These are phyloP conservation scores for Santalum album DNA, from an alignment of 164 flowering plant genomes.

Conservation along the genomic window DNA sequence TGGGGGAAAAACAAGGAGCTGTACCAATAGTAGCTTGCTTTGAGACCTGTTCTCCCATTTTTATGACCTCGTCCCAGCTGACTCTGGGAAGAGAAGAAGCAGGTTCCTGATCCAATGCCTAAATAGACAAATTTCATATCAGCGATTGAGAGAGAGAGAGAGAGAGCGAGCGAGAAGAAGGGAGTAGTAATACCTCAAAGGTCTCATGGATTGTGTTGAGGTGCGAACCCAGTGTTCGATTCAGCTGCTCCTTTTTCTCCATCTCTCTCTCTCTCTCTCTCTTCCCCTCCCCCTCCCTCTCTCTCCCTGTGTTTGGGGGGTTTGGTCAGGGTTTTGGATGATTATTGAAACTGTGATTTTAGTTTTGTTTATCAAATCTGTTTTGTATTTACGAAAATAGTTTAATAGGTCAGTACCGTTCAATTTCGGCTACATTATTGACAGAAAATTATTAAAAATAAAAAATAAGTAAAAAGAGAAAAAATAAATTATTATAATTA, in stretches of 20 bases:
- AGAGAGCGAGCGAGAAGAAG: background rate
- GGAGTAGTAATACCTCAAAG: conserved; percentile 35
- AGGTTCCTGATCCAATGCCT: conserved; percentile 55
- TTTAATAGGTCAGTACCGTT: too few species aligned
- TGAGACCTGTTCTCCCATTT: conserved; percentile 63
- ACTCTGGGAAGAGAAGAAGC: conserved; percentile 49
- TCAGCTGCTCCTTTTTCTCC: conserved; percentile 41
- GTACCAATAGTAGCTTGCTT: conserved; percentile 82
- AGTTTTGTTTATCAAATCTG: too few species aligned
- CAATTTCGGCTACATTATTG: too few species aligned
- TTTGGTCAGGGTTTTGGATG: too few species aligned
- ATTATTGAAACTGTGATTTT: too few species aligned
- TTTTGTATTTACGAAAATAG: too few species aligned
- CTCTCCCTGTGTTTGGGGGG: too few species aligned
- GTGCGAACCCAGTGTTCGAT: conserved; percentile 31
- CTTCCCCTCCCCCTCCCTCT: background rate
- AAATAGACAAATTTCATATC: background rate
- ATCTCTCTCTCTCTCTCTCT: conserved; percentile 35
- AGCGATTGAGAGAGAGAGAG: background rate
- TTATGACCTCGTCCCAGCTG: conserved; percentile 64
- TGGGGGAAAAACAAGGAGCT: background rate
- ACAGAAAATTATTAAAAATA: too few species aligned
- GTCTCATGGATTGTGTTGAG: conserved; percentile 69
- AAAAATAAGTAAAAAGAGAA: too few species aligned
- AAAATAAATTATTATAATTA: too few species aligned